Conservation (phyloP, 371 early-diverging fungal genomes). For the Mucor sp. region DNA sequence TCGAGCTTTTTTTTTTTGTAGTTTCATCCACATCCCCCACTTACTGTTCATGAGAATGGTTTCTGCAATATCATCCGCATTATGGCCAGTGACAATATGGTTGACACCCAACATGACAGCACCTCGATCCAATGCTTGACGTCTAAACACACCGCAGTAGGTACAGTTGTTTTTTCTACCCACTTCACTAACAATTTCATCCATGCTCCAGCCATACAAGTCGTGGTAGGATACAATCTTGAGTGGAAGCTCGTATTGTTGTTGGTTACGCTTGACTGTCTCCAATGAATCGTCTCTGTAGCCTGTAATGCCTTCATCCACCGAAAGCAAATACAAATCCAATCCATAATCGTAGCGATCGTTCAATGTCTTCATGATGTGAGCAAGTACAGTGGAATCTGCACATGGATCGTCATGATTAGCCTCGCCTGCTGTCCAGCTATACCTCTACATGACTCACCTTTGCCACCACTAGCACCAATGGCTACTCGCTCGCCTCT, state of each 20-base stretch:
- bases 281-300: slow-evolving; percentile 99
- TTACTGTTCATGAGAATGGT: slow-evolving; percentile 99
- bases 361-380: slow-evolving; percentile 95
- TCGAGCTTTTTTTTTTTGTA: no score
- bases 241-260: slow-evolving; percentile 92
- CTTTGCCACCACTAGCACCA: slow-evolving; percentile 99
- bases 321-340: slow-evolving; percentile 90
- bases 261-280: slow-evolving; percentile 96
- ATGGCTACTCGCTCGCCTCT: slow-evolving; percentile 94
- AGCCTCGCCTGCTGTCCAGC: neutral
- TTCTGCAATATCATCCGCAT: slow-evolving; percentile 99
- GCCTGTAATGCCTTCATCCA: slow-evolving; percentile 99
- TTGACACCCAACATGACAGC: slow-evolving; percentile 90
- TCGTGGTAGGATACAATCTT: slow-evolving; percentile 96
- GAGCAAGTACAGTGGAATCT: slow-evolving; percentile 99
- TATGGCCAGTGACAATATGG: slow-evolving; percentile 99
- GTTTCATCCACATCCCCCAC: no score
- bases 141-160: slow-evolving; percentile 99
- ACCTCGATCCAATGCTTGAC: slow-evolving; percentile 98
- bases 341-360: slow-evolving; percentile 94
- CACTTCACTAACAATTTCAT: slow-evolving; percentile 93
- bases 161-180: slow-evolving; percentile 99
- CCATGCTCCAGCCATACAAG: slow-evolving; percentile 99
- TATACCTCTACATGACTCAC: slow-evolving; percentile 30
- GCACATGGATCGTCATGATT: neutral